Base-by-base conservation (phyloP, 768 basidiomycete genomes). In the Lanmaoa rubissima region DNA sequence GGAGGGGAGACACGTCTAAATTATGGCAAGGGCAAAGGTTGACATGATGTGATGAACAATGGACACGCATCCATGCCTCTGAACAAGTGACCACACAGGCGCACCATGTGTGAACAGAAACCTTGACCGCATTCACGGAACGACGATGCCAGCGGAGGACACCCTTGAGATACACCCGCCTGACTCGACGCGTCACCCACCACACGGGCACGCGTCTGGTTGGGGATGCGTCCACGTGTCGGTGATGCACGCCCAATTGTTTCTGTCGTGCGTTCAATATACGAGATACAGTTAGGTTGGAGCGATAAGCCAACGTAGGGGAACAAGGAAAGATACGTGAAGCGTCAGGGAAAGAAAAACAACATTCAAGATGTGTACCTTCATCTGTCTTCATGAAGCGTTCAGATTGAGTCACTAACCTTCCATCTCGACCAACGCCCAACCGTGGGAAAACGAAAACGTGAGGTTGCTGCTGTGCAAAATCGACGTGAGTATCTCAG, bases 201-300 rank as follows among this genome's bases (percentile, higher is more conserved):
- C 57, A 65, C 76, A 52, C 71, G 73, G 75, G 75, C 40, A 70
- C 76, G 66, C 68, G 60, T 59, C 66, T 72, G 39, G 67, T 10
- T 72, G 53, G 12, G 83, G 75, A 54, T 84, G 82, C 73, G 21
- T 24, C 92, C 91, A 93, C 0, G 79, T 74, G 55, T 91, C 90
- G 59, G 90, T 88, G 9, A 86, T 86, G 64, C 92, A 92, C 14
- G 88, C 82, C 90, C 92, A 93, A 4, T 89, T 91, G 63, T 83
- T 57, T 21, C 60, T 31, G 28, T 34, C 32, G 24, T 26, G 11
- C 31, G 4, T 32, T 31, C 21, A 2, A 16, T 10, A 35, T 9
- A 35, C 4, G 13, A 24, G 43, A 26, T 44, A 1, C 12, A 7
- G 12, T 13, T 19, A 40, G 11, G n/a, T 41, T 26, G 28, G 47